These are phyloP conservation scores for Botryotinia convoluta DNA, from an alignment of 2,329 filamentous ascomycete species.

Conservation along the genomic window DNA sequence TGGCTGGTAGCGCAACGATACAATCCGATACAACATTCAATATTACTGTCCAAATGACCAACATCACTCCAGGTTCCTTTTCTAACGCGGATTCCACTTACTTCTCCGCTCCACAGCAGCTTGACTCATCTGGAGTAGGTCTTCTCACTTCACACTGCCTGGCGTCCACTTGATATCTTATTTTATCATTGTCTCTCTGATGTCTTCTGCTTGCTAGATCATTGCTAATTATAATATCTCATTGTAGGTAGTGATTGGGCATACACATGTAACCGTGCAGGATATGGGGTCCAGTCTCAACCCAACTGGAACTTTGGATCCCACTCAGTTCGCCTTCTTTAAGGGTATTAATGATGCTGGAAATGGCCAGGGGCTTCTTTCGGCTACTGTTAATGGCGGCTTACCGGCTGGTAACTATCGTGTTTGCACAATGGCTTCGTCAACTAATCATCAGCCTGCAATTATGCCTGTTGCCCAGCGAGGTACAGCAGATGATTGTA, in stretches of 20 bases:
- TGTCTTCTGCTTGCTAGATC: neutral
- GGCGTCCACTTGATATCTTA: neutral
- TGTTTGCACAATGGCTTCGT: slow-evolving; percentile 44
- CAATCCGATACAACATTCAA: slow-evolving; percentile 35
- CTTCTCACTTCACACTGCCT: neutral
- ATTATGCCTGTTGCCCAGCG: slow-evolving; percentile 47
- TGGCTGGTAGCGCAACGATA: slow-evolving; percentile 28
- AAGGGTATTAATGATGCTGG: slow-evolving; percentile 45
- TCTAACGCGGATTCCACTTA: slow-evolving; percentile 42
- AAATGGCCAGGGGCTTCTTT: slow-evolving; percentile 42
- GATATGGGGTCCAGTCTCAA: slow-evolving; percentile 38
- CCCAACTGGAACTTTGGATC: slow-evolving; percentile 36
- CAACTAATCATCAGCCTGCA: slow-evolving; percentile 46
- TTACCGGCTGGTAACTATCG: slow-evolving; percentile 45
- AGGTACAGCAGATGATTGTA: slow-evolving; percentile 47
- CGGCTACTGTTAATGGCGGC: slow-evolving; percentile 41
- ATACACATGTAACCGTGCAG: slow-evolving; percentile 43
- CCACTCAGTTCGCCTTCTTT: slow-evolving; percentile 42
- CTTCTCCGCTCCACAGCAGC: slow-evolving; percentile 41
- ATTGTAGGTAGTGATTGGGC: slow-evolving; percentile 38
- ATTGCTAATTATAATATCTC: neutral
- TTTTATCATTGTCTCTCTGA: too few species aligned
- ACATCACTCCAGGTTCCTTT: slow-evolving; percentile 41
- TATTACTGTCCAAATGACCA: slow-evolving; percentile 39
- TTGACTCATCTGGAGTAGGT: slow-evolving; percentile 21